phyloP scores from a whole-genome alignment of 257 asterid species.

The Lycium ferocissimum region DNA sequence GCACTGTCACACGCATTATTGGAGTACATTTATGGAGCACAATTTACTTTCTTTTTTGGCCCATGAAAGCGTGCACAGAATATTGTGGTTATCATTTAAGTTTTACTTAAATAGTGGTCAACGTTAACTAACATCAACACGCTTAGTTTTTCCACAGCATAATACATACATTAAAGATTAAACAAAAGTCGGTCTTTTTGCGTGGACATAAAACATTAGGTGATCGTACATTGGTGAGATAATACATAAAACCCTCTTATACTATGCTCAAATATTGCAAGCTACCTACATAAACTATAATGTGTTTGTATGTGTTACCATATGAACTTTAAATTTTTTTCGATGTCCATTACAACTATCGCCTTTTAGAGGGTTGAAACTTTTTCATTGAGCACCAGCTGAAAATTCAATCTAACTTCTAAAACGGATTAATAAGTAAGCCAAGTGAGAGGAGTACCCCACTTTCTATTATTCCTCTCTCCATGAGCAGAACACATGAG shows the following conservation, averaged over 20 bases:
- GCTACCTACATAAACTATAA: not conserved
- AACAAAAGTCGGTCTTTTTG: not conserved
- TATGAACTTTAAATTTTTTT: not conserved
- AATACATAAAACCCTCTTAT: not conserved
- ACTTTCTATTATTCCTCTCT: too few species aligned
- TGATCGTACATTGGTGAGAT: not conserved
- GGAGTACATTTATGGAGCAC: not conserved
- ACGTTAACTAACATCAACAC: not conserved
- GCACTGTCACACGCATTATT: not conserved
- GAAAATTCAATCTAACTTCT: too few species aligned
- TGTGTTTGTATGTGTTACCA: not conserved
- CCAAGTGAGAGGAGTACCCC: too few species aligned
- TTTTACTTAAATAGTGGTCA: not conserved
- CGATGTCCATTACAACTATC: not conserved
- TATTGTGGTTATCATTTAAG: not conserved
- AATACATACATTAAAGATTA: not conserved
- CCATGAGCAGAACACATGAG: too few species aligned
- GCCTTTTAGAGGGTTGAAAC: not conserved
- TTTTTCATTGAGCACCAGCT: too few species aligned
- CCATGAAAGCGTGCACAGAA: not conserved
- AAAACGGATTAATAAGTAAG: too few species aligned
- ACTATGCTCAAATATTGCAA: not conserved
- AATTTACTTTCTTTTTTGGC: not conserved
- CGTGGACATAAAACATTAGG: not conserved
- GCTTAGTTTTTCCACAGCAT: not conserved